phyloP scores from a whole-genome alignment of 2,329 filamentous ascomycete species.

The Trichophyton benhamiae region DNA sequence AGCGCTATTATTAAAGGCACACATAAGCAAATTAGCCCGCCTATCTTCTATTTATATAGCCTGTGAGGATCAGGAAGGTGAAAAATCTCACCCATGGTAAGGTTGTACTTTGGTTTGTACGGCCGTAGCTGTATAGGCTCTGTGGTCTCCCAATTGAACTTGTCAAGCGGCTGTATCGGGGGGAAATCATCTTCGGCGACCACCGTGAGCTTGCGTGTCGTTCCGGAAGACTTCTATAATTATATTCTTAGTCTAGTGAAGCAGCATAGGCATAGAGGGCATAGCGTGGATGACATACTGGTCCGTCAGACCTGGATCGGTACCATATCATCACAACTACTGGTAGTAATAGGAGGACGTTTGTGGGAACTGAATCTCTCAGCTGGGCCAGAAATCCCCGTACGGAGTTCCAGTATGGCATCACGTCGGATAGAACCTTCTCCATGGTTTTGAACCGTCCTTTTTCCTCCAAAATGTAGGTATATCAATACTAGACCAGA shows the following conservation, averaged over 20 bases:
- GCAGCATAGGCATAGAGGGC: not conserved
- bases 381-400: not conserved
- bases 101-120: constrained; percentile 49
- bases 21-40: not conserved
- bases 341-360: constrained; percentile 9
- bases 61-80: not conserved
- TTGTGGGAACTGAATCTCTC: not conserved
- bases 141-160: constrained; percentile 41
- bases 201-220: not conserved
- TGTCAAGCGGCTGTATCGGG: constrained; percentile 27
- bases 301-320: not conserved
- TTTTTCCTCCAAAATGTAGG: not conserved
- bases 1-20: constrained; percentile 32
- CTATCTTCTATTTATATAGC: not conserved
- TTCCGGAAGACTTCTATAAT: not conserved
- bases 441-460: not conserved
- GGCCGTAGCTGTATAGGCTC: constrained; percentile 44
- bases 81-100: constrained; percentile 47
- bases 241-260: not conserved
- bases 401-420: constrained; percentile 3
- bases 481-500: not conserved
- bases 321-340: constrained; percentile 5
- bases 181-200: constrained; percentile 9
- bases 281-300: not conserved
- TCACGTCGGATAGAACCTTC: not conserved